phyloP scores from a whole-genome alignment of 2,329 filamentous ascomycete species.

The Metarhizium humberi region DNA sequence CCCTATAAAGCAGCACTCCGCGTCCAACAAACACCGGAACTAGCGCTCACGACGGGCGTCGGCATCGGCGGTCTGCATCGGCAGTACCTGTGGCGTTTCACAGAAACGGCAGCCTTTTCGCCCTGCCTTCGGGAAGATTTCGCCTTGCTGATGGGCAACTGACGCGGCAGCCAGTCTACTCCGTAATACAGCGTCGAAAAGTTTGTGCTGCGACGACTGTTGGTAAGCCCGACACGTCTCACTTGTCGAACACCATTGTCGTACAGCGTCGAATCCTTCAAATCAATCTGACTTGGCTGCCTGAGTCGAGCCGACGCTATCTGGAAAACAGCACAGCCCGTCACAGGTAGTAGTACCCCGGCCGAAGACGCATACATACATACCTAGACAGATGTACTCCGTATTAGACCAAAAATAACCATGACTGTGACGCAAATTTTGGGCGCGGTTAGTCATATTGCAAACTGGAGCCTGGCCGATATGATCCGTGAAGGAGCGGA shows the following conservation, averaged over 20 bases:
- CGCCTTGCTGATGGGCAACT: background rate
- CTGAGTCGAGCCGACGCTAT: background rate
- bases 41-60: background rate
- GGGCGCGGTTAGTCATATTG: no score
- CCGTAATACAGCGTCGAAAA: background rate
- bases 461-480: no score
- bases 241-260: background rate
- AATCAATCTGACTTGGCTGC: background rate
- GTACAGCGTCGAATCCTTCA: background rate
- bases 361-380: no score
- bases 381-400: no score
- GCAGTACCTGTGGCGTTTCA: background rate
- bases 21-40: background rate
- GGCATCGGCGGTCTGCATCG: background rate
- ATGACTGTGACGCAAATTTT: no score
- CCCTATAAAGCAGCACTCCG: no score
- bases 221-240: background rate
- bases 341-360: no score
- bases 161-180: background rate
- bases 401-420: no score
- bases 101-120: background rate
- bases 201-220: background rate
- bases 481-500: no score
- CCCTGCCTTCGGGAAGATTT: background rate
- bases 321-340: no score